Evolutionary conservation across 2,329 filamentous ascomycete genomes (phyloP), one percentile per base, ranked within the genome.

Genomic region (Fusarium xylarioides): DNA sequence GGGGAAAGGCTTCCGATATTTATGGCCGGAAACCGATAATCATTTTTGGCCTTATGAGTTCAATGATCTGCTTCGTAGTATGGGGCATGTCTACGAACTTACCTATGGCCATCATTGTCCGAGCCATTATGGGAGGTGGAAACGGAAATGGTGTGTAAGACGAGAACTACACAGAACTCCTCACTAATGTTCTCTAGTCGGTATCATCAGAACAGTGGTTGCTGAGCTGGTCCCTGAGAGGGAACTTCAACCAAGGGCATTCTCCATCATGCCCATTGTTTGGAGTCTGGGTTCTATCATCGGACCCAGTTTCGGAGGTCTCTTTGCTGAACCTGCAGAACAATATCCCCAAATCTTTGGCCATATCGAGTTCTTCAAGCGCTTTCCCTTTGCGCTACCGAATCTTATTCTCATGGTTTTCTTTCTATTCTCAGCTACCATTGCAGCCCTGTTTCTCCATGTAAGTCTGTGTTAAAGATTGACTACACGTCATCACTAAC

Each of bases 191-290:
- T 14, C 11, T 42, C 11, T 23, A 91, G 92, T 95, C n/a, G 93
- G 96, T 4, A 98, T 98, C 70, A 92, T 98, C 71, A 86, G 95
- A 73, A 97, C 94, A 21, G 94, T 96, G 84, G 95, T 98, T 5
- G 95, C 95, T 0, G 95, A 98, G 81, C 91, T 98, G 87, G 95
- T 97, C 4, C 93, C 94, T 0, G 91, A 96, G 80, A 94, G 89
- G 80, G 92, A 95, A 78, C 86, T 97, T 11, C 95, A 98, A 79
- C 95, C 95, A 0, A 87, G 91, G 58, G 96, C 96, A 1, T 98
- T 98, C 81, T 95, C 92, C 72, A 86, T 98, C 50, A 98, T 98
- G 95, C 95, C 95, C 8, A 83, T 98, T 21, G 93, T 90, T 37
- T 98, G 94, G 92, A 95, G 91, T 16, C 85, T 98, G 58, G 95